Conservation (phyloP, 495 filamentous ascomycete species). For the Chaetomidium leptoderma region DNA sequence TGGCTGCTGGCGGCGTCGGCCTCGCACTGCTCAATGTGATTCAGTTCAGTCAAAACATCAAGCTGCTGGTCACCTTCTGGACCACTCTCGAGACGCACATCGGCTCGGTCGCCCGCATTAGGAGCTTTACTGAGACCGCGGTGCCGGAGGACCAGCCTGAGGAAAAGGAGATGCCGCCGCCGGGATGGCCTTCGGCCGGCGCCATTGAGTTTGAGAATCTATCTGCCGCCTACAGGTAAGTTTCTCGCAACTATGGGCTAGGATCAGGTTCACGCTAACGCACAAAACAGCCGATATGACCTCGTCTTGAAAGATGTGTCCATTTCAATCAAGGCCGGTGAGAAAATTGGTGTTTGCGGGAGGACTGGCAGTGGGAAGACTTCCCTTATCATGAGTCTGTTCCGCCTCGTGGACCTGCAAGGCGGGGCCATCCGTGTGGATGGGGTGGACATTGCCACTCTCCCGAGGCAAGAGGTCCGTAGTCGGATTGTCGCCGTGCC, state of each 20-base stretch:
- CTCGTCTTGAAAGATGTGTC: slow-evolving; percentile 35
- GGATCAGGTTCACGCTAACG: background rate
- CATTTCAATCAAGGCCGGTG: slow-evolving; percentile 36
- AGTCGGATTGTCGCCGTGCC: slow-evolving; percentile 41
- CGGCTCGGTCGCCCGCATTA: slow-evolving; percentile 48
- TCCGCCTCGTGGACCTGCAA: slow-evolving; percentile 33
- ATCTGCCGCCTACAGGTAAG: slow-evolving; percentile 32
- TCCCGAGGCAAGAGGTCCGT: slow-evolving; percentile 34
- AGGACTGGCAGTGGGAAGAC: slow-evolving; percentile 43
- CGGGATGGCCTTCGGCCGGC: slow-evolving; percentile 37
- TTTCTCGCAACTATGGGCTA: background rate
- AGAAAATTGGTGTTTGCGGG: slow-evolving; percentile 37
- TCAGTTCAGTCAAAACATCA: slow-evolving; percentile 34
- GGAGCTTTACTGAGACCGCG: slow-evolving; percentile 38
- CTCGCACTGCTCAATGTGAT: slow-evolving; percentile 33
- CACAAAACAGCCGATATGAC: slow-evolving; percentile 9
- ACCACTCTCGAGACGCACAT: slow-evolving; percentile 52
- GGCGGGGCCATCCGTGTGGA: slow-evolving; percentile 36
- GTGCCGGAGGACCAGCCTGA: slow-evolving; percentile 32
- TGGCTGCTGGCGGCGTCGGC: slow-evolving; percentile 33
- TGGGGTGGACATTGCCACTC: slow-evolving; percentile 32
- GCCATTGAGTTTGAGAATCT: slow-evolving; percentile 38
- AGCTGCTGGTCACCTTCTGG: slow-evolving; percentile 40
- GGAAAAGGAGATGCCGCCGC: slow-evolving; percentile 21
- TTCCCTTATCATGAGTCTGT: slow-evolving; percentile 34